These are phyloP conservation scores for Botrytis elliptica DNA, from an alignment of 2,329 filamentous ascomycete species.

Conservation along the genomic window DNA sequence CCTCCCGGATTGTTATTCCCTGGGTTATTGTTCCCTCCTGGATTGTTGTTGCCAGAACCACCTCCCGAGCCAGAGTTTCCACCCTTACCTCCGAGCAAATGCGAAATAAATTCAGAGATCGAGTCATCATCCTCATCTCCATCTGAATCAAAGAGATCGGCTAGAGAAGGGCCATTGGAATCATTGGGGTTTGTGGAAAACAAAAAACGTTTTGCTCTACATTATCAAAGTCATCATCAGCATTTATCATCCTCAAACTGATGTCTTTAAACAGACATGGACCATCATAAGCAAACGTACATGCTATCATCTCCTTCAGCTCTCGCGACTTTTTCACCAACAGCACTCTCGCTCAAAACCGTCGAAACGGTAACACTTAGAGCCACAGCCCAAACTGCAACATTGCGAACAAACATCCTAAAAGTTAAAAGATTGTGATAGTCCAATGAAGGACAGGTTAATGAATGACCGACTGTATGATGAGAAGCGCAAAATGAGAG, in stretches of 20 bases:
- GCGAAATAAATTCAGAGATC: background rate
- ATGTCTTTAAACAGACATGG: background rate
- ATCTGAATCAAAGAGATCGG: background rate
- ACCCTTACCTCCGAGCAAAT: background rate
- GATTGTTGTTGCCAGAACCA: background rate
- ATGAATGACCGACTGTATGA: background rate
- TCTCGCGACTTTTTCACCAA: slow-evolving; percentile 3
- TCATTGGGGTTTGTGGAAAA: background rate
- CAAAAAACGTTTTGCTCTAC: background rate
- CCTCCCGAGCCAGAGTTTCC: background rate
- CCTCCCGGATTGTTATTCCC: background rate
- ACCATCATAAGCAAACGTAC: background rate
- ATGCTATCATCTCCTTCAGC: background rate
- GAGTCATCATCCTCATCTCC: background rate
- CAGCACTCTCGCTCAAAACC: slow-evolving; percentile 1
- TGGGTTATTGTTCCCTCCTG: background rate
- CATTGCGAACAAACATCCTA: background rate
- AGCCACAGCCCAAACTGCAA: slow-evolving; percentile 1
- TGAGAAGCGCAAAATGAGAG: slow-evolving; percentile 1
- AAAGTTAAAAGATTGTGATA: slow-evolving; percentile 2
- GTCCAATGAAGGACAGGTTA: background rate
- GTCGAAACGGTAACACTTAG: slow-evolving; percentile 1
- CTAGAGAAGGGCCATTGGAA: background rate
- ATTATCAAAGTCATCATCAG: background rate
- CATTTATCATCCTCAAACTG: too few relatives aligned